phyloP scores from a whole-genome alignment of 2,329 filamentous ascomycete genomes.

The Ophiobolus disseminans region DNA sequence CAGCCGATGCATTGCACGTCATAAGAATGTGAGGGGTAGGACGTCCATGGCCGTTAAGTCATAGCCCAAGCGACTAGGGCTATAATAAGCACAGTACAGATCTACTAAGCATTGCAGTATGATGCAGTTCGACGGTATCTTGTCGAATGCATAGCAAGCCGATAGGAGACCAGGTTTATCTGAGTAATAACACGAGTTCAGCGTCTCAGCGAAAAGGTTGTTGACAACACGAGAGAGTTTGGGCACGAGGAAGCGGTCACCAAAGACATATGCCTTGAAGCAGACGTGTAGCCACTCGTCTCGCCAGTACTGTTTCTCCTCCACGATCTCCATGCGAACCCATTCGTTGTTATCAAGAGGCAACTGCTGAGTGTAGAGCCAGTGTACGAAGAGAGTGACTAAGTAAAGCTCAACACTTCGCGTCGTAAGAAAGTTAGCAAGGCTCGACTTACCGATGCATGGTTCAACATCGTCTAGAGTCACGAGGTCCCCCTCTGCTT shows the following conservation, averaged over 20 bases:
- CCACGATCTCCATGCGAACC: not conserved
- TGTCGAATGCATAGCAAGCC: not conserved
- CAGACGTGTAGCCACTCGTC: not conserved
- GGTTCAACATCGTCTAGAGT: not conserved
- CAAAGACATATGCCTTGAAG: conserved; percentile 5
- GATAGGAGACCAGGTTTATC: too few relatives aligned
- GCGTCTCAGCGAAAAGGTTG: not conserved
- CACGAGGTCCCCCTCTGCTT: conserved; percentile 6
- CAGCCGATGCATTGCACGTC: not conserved
- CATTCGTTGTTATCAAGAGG: not conserved
- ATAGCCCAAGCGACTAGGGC: too few relatives aligned
- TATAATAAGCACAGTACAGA: not conserved
- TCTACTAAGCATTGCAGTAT: not conserved
- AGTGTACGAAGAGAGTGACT: not conserved
- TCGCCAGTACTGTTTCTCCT: not conserved
- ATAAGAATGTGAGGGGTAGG: not conserved
- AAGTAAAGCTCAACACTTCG: too few relatives aligned
- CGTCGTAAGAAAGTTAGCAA: too few relatives aligned
- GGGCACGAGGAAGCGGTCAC: conserved; percentile 11
- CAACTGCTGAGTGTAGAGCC: not conserved
- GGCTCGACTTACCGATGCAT: not conserved
- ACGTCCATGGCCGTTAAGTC: too few relatives aligned
- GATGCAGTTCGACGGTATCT: not conserved
- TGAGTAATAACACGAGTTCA: not conserved
- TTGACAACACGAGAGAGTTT: conserved; percentile 3